phyloP scores from a whole-genome alignment of 2,329 filamentous ascomycete genomes.

The Lachnellula subtilissima region DNA sequence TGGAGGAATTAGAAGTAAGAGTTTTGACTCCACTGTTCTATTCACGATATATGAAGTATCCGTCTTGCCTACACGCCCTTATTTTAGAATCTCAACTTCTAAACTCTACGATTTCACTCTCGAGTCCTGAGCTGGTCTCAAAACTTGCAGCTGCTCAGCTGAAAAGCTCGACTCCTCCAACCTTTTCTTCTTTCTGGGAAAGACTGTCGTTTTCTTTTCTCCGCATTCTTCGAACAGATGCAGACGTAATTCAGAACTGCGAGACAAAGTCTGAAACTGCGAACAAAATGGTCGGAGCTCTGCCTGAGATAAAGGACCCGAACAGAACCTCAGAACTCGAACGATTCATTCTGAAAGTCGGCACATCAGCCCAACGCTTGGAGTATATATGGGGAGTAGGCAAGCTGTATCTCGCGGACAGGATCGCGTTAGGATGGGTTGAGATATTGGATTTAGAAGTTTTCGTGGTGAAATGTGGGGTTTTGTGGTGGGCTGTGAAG shows the following conservation, averaged over 20 bases:
- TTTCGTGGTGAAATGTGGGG: slow-evolving; percentile 6
- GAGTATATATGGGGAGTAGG: slow-evolving; percentile 11
- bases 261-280: neutral
- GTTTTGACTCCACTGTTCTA: slow-evolving; percentile 64
- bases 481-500: neutral
- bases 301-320: too few relatives aligned
- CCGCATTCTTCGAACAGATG: neutral
- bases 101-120: slow-evolving; percentile 15
- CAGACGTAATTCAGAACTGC: neutral
- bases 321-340: neutral
- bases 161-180: neutral
- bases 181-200: neutral
- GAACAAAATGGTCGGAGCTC: neutral
- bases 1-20: slow-evolving; percentile 46
- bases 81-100: slow-evolving; percentile 43
- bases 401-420: slow-evolving; percentile 15
- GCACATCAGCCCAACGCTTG: neutral
- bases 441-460: slow-evolving; percentile 18
- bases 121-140: neutral
- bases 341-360: neutral
- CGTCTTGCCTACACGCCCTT: slow-evolving; percentile 56
- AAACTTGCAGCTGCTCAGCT: neutral
- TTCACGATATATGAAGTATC: slow-evolving; percentile 58
- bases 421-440: slow-evolving; percentile 18
- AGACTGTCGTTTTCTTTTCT: neutral